phyloP scores from a whole-genome alignment of 108 stramenopile species.

The Cyclotella atomus region DNA sequence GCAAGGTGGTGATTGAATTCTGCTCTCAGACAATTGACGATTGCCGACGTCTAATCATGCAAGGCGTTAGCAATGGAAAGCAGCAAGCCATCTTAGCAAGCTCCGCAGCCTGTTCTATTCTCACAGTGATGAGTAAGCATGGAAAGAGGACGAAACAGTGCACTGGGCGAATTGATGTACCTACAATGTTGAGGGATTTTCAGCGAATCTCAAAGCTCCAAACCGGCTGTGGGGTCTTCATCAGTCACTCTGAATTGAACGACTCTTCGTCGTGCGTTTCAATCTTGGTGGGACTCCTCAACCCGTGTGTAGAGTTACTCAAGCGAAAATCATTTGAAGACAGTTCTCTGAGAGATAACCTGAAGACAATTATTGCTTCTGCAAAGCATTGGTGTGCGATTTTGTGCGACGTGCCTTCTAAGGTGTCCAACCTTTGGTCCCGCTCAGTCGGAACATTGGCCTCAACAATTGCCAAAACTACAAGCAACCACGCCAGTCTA shows the following conservation, averaged over 20 bases:
- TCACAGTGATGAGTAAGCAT: constrained; percentile 36
- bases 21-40: constrained; percentile 43
- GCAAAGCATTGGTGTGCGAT: constrained; percentile 48
- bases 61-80: constrained; percentile 18
- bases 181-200: constrained; percentile 33
- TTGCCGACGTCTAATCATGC: constrained; percentile 25
- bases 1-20: constrained; percentile 27
- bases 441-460: constrained; percentile 32
- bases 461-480: constrained; percentile 28
- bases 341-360: constrained; percentile 16
- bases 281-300: constrained; percentile 29
- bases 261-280: constrained; percentile 21
- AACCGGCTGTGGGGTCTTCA: constrained; percentile 29
- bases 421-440: constrained; percentile 47
- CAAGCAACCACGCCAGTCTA: constrained; percentile 38
- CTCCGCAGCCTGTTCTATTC: constrained; percentile 37
- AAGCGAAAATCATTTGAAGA: constrained; percentile 15
- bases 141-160: background rate
- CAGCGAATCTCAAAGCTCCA: constrained; percentile 41
- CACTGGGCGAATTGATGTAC: background rate
- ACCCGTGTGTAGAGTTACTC: constrained; percentile 29
- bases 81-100: constrained; percentile 32
- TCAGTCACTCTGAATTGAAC: constrained; percentile 33
- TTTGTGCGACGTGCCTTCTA: constrained; percentile 26
- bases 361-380: constrained; percentile 29